These are phyloP conservation scores for Phyllosticta citriasiana DNA, from an alignment of 2,329 filamentous ascomycete genomes.

Conservation along the genomic window DNA sequence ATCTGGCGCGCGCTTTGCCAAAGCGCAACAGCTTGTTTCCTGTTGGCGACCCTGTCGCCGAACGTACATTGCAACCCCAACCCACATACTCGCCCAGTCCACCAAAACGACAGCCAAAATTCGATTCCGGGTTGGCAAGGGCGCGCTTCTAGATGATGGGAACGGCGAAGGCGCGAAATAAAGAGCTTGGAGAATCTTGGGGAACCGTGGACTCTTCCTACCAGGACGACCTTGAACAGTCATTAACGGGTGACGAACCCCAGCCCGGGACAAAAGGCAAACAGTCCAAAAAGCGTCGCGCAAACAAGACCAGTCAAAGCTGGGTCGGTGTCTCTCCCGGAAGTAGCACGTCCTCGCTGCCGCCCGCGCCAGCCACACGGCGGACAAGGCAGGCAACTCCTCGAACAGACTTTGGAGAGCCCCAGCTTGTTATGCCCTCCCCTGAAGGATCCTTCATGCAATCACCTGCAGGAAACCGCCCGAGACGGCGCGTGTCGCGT, in stretches of 20 bases:
- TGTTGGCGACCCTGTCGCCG: not conserved
- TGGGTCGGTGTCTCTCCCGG: conserved; percentile 5
- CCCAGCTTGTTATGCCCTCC: conserved; percentile 35
- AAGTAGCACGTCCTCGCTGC: conserved; percentile 2
- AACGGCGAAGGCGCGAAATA: conserved; percentile 10
- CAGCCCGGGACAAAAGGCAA: not conserved
- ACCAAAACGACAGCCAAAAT: not conserved
- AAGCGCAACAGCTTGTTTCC: not conserved
- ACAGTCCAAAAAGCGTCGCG: not conserved
- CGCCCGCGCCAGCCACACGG: conserved; percentile 10
- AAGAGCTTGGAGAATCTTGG: conserved; percentile 22
- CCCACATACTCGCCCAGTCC: not conserved
- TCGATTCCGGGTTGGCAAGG: not conserved
- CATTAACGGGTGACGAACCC: conserved; percentile 2
- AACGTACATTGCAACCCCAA: not conserved
- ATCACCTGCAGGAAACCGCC: not conserved
- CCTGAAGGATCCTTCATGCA: conserved; percentile 17
- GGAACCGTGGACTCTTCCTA: conserved; percentile 20
- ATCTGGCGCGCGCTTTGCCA: not conserved
- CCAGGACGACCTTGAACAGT: conserved; percentile 15
- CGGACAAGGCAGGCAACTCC: conserved; percentile 10
- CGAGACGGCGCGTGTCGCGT: not conserved
- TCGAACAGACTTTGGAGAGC: conserved; percentile 21
- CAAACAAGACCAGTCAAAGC: not conserved
- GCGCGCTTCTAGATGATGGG: not conserved